Base-by-base conservation (phyloP, 441 rosid genomes). In the Gossypium davidsonii region DNA sequence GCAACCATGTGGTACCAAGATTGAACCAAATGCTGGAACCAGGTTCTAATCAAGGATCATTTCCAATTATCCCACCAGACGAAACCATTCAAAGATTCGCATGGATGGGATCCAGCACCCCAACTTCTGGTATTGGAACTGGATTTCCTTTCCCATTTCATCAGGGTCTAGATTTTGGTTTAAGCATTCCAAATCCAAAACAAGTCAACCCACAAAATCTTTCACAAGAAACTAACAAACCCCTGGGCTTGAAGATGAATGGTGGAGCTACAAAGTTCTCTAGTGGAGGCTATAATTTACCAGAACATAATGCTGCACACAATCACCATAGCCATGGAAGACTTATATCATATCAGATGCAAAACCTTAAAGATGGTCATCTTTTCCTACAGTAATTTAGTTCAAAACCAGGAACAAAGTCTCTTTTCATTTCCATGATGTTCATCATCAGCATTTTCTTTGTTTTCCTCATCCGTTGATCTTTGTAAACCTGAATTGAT, bases 91-190 rank as follows among this genome's bases (percentile, higher is more conserved):
- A 78, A 75, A 77, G 63, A 57, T 83, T 79, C 49, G 9, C 68
- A 70, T 75, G 61, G 63, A 55, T 74, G 71, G 63, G 73, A 8
- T 67, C 73, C 55, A 73, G 46, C 73, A 25, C 28, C 57, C 66
- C 18, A 17, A 57, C 60, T 70, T 71, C 83, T 14, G 63, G 75
- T 39, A 11, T 72, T 46, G 86, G 80, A 74, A 68, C 71, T 64
- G 83, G 85, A 70, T 79, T 72, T 70, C 81, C 82, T 25, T 25
- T 57, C 71, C 80, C 84, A 26, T 49, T 75, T 73, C 78, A 81
- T 15, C 88, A 83, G 23, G 72, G 77, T 69, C 60, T 67, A 25
- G 78, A 71, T 74, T 69, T 42, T 21, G 70, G 79, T 55, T 78
- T 76, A 25, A 74, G 26, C 71, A 58, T 71, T 46, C 82, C 82